Evolutionary conservation across 768 basidiomycete genomes (phyloP).

Genomic region (Suillus americanus): DNA sequence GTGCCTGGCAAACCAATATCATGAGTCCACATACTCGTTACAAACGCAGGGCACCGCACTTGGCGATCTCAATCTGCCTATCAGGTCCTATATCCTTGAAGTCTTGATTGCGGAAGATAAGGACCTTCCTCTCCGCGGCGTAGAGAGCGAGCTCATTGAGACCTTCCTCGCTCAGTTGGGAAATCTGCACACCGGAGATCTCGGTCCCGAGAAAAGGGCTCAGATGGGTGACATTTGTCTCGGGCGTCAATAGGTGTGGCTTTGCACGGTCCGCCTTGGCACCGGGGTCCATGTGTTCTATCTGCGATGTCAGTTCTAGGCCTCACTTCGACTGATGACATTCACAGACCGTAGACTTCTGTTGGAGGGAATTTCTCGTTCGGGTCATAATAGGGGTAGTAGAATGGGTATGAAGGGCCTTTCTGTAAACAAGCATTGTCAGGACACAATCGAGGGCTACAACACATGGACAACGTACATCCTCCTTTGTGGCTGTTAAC

Average conservation of each 20-base stretch:
- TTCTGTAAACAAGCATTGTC: constrained; percentile 20
- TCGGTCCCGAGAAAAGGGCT: constrained; percentile 55
- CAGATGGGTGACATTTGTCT: constrained; percentile 38
- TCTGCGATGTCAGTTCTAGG: constrained; percentile 3
- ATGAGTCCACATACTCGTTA: background rate
- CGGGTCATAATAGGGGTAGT: constrained; percentile 46
- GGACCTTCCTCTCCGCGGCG: constrained; percentile 51
- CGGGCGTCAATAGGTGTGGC: constrained; percentile 46
- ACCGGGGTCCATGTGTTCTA: constrained; percentile 46
- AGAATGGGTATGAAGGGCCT: constrained; percentile 48
- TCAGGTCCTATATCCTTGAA: constrained; percentile 58
- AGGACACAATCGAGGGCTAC: background rate
- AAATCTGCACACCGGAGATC: constrained; percentile 50
- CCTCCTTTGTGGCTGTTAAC: constrained; percentile 6
- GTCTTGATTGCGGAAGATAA: constrained; percentile 60
- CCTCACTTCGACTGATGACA: background rate
- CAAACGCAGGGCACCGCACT: constrained; percentile 21
- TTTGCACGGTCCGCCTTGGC: constrained; percentile 49
- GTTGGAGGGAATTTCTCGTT: constrained; percentile 51
- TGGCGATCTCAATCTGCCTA: constrained; percentile 51
- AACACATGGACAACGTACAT: background rate
- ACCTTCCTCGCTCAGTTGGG: constrained; percentile 49
- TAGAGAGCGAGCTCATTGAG: constrained; percentile 53
- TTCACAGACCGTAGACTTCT: constrained; percentile 29
- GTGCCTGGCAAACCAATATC: constrained; percentile 26